phyloP scores from a whole-genome alignment of 805 yeast genomes.

The Ogataea degrootiae region DNA sequence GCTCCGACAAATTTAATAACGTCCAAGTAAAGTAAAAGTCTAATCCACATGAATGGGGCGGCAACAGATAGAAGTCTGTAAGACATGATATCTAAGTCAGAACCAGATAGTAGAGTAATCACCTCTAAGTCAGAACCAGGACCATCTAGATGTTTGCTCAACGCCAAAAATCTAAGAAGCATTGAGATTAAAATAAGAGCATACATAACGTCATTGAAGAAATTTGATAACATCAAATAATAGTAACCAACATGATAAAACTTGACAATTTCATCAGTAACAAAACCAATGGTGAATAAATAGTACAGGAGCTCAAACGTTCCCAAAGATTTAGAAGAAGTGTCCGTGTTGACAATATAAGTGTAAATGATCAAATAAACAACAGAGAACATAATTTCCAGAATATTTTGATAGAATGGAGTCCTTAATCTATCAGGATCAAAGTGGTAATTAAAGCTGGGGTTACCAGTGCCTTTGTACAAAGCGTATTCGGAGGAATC shows the following conservation, averaged over 20 bases:
- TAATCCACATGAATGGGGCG: slow-evolving; percentile 83
- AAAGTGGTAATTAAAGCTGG: slow-evolving; percentile 57
- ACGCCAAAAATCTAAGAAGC: slow-evolving; percentile 46
- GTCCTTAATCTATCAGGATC: slow-evolving; percentile 81
- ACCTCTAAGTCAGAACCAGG: slow-evolving; percentile 3
- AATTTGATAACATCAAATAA: slow-evolving; percentile 75
- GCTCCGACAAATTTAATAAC: slow-evolving; percentile 81
- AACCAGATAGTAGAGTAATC: slow-evolving; percentile 10
- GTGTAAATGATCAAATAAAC: slow-evolving; percentile 61
- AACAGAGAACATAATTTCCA: slow-evolving; percentile 66
- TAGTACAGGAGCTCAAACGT: slow-evolving; percentile 53
- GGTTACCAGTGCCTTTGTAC: slow-evolving; percentile 55
- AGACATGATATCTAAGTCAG: slow-evolving; percentile 32
- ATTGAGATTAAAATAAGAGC: slow-evolving; percentile 48
- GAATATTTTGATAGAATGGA: slow-evolving; percentile 72
- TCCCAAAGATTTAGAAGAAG: slow-evolving; percentile 33
- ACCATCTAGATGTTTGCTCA: slow-evolving; percentile 23
- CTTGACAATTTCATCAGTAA: slow-evolving; percentile 65
- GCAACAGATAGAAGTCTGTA: slow-evolving; percentile 72
- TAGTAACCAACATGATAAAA: slow-evolving; percentile 70
- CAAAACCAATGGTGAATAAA: slow-evolving; percentile 60
- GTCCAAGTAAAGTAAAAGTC: slow-evolving; percentile 71
- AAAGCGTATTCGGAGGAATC: slow-evolving; percentile 68
- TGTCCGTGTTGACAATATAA: slow-evolving; percentile 56
- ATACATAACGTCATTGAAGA: slow-evolving; percentile 70